These are phyloP conservation scores for Naematelia aurantialba DNA, from an alignment of 768 basidiomycete species.

Conservation along the genomic window DNA sequence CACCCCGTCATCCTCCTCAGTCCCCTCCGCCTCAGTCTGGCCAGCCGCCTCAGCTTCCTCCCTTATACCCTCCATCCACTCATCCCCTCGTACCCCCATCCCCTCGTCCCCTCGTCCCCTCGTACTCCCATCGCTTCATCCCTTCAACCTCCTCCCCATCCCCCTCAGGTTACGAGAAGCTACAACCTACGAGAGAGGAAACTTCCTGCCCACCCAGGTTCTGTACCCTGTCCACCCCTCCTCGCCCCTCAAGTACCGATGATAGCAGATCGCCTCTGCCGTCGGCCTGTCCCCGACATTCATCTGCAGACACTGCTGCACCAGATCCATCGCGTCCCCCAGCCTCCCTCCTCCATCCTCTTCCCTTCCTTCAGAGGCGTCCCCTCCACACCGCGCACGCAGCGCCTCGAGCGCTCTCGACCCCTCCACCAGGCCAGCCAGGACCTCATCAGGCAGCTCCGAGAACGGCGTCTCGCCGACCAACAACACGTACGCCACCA, in stretches of 20 bases:
- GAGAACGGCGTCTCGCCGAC: conserved; percentile 50
- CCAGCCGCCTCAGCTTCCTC: too few species aligned
- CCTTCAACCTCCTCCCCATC: too few species aligned
- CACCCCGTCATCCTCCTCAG: too few species aligned
- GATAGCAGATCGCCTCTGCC: conserved; percentile 75
- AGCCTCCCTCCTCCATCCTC: conserved; percentile 76
- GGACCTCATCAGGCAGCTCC: conserved; percentile 69
- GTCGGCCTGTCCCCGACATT: conserved; percentile 73
- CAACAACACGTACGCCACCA: conserved; percentile 91
- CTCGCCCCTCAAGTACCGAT: conserved; percentile 72
- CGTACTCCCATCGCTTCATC: too few species aligned
- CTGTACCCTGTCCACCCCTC: conserved; percentile 63
- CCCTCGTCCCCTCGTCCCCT: too few species aligned
- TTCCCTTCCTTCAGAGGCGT: conserved; percentile 68
- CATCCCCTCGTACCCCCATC: too few species aligned
- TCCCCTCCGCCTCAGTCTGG: too few species aligned
- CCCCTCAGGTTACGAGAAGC: too few species aligned
- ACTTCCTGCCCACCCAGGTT: conserved; percentile 36
- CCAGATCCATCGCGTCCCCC: conserved; percentile 78
- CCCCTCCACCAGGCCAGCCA: conserved; percentile 63
- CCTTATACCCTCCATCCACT: too few species aligned
- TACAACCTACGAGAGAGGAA: too few species aligned
- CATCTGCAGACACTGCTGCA: conserved; percentile 78
- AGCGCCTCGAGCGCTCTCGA: conserved; percentile 42
- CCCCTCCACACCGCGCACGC: conserved; percentile 61